A percentile compares a stretch with the other conserved stretches of the same genome.
Conservation (phyloP, 192 early-diverging fungal genomes). For the Rhizophagus sp. region DNA sequence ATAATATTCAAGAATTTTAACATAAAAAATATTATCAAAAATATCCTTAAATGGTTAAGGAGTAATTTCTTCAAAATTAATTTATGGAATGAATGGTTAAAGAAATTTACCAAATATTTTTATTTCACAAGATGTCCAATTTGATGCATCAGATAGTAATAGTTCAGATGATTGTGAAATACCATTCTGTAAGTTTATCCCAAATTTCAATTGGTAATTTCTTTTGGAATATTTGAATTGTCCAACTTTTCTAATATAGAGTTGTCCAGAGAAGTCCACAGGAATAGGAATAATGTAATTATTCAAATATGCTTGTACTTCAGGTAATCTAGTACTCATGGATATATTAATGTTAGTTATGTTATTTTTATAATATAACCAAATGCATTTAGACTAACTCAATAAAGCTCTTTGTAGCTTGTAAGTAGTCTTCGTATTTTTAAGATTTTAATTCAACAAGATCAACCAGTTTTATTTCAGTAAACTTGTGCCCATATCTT, state of each 20-base stretch:
- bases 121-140: background rate
- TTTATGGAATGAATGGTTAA: background rate
- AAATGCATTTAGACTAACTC: background rate
- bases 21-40: background rate
- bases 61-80: background rate
- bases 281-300: too few relatives aligned
- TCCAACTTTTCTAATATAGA: too few relatives aligned
- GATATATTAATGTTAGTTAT: background rate
- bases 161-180: background rate
- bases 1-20: background rate
- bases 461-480: too few relatives aligned
- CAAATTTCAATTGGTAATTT: background rate
- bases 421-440: background rate
- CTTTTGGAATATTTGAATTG: too few relatives aligned
- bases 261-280: too few relatives aligned
- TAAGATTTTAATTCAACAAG: too few relatives aligned
- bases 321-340: background rate
- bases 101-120: background rate
- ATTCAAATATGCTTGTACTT: conserved; percentile 8
- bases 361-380: background rate
- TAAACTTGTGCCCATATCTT: too few relatives aligned
- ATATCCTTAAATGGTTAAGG: background rate
- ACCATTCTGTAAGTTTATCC: background rate
- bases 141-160: background rate
- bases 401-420: background rate